phyloP scores from a whole-genome alignment of 2,329 filamentous ascomycete species.

The Sordariomycetes sp. region DNA sequence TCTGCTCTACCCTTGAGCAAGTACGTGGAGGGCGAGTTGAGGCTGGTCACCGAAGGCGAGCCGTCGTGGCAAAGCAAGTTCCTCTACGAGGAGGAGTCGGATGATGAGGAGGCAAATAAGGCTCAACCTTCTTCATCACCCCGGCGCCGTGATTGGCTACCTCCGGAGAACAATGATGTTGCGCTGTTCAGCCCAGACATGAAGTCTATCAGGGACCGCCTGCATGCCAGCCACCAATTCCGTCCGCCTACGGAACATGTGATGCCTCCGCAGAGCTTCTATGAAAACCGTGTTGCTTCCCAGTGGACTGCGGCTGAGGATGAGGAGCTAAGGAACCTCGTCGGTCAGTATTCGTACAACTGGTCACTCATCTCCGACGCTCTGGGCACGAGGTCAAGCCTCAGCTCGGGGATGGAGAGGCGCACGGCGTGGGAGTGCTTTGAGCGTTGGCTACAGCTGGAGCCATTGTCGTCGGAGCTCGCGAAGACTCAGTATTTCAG shows the following conservation, averaged over 20 bases:
- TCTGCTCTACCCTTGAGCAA: constrained; percentile 79
- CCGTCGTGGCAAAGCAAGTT: constrained; percentile 74
- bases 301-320: constrained; percentile 90
- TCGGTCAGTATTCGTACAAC: constrained; percentile 92
- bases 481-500: constrained; percentile 94
- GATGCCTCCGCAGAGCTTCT: constrained; percentile 87
- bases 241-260: constrained; percentile 81
- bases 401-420: constrained; percentile 77
- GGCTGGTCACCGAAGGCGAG: constrained; percentile 53
- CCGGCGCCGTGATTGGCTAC: constrained; percentile 31
- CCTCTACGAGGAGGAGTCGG: constrained; percentile 62
- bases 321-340: constrained; percentile 73
- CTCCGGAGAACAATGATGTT: constrained; percentile 63
- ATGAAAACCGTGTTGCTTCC: constrained; percentile 75
- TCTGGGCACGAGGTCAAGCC: constrained; percentile 61
- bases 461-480: constrained; percentile 87
- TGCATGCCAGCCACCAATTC: constrained; percentile 88
- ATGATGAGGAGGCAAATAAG: constrained; percentile 28
- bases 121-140: background rate
- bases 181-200: constrained; percentile 85
- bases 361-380: constrained; percentile 90
- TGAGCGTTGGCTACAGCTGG: constrained; percentile 87
- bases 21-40: constrained; percentile 72
- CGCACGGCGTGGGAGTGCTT: constrained; percentile 98
- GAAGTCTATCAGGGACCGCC: constrained; percentile 76